phyloP scores from a whole-genome alignment of 305 asterid species.

The Fraxinus angustifolia region DNA sequence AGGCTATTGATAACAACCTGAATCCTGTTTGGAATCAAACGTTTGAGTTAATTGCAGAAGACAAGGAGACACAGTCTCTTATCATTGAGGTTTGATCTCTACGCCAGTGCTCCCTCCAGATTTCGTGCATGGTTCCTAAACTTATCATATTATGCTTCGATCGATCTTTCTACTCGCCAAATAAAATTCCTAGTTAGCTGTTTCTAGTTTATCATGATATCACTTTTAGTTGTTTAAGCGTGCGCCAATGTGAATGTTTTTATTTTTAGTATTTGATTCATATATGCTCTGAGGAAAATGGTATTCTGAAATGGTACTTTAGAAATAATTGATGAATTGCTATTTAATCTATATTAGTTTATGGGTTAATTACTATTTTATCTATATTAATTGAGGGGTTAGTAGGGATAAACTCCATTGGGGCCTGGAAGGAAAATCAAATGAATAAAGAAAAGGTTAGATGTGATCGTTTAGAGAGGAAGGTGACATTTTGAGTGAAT shows the following conservation, averaged over 20 bases:
- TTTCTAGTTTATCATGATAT: background rate
- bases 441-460: background rate
- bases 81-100: constrained; percentile 61
- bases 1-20: constrained; percentile 84
- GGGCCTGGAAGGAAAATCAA: background rate
- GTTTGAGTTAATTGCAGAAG: constrained; percentile 76
- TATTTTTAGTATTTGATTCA: background rate
- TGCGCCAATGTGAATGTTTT: background rate
- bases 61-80: constrained; percentile 93
- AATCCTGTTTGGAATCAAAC: constrained; percentile 86
- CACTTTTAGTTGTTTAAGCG: background rate
- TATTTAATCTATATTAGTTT: background rate
- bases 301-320: background rate
- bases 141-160: background rate
- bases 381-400: background rate
- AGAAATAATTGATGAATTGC: background rate
- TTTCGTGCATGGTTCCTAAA: constrained; percentile 1
- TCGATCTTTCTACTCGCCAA: background rate
- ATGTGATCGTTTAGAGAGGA: background rate
- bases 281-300: background rate
- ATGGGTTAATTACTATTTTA: background rate
- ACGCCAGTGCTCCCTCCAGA: constrained; percentile 13
- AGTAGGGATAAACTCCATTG: background rate
- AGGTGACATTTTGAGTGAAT: background rate
- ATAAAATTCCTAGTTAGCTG: background rate